Evolutionary conservation across 306 rosid species (phyloP), one percentile per base, ranked within the genome.

Genomic region (Benincasa hispida): DNA sequence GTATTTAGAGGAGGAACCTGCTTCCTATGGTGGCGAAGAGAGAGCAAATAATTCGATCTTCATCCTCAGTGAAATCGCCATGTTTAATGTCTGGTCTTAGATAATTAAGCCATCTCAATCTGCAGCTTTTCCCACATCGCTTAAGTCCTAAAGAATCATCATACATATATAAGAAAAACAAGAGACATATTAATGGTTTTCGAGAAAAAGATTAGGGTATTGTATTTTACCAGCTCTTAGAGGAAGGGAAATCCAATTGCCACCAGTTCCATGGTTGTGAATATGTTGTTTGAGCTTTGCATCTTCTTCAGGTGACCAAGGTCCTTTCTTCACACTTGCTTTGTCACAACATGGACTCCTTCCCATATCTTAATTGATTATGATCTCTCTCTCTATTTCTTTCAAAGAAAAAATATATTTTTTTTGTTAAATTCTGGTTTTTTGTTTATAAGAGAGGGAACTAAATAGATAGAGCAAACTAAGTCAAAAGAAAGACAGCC

Each of bases 61-160:
- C 98, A 76, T 90, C 92, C 27, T 90, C 94, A 24, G 96, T 83
- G 65, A 92, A 92, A 18, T 90, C 91, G 15, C 98, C 98, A 57
- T 90, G 98, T 80, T 92, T 92, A 76, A 92, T 90, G 85, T 92
- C 87, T 6, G 98, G 98, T 79, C 98, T 89, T 1, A 92, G 88
- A 87, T 92, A 90, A 90, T 92, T 92, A n/a, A 92, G 83, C 68
- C 68, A 61, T 61, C 68, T 61, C 42, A 61, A 11, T 61, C 68
- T 27, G 68, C 68, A 61, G 14, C 98, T 92, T 81, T 92, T 92
- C 75, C 98, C 98, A 78, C 98, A 92, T 77, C 98, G 87, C 86
- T 83, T 89, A 78, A 92, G 82, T 48, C 90, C 98, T 93, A 5
- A 25, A 57, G 2, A 21, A 3, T 9, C 32, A 22, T 57, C 63